Evolutionary conservation across 23 red algal species (phyloP).

Genomic region (Pyropia haitanensis): DNA sequence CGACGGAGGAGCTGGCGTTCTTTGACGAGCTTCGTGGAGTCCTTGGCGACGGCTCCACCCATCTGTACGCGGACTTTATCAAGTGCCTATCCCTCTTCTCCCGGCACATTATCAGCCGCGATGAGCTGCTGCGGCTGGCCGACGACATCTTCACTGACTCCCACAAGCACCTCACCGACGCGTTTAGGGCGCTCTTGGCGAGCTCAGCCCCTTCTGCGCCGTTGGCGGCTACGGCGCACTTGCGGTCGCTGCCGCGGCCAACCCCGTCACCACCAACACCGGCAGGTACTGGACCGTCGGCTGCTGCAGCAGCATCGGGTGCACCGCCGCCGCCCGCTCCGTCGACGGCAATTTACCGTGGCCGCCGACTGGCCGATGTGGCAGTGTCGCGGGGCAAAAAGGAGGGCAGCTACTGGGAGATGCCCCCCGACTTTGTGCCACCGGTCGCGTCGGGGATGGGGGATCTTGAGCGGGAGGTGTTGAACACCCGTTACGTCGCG

Average conservation of each 20-base stretch:
- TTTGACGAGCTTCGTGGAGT: constrained; percentile 75
- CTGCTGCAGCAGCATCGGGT: background rate
- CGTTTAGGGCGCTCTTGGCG: constrained; percentile 65
- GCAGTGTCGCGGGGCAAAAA: background rate
- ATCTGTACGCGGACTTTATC: constrained; percentile 85
- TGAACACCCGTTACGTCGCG: too few species aligned
- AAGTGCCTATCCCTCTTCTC: constrained; percentile 90
- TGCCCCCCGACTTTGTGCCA: too few species aligned
- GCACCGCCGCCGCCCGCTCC: background rate
- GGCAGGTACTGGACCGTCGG: background rate
- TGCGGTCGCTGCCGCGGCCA: constrained; percentile 10
- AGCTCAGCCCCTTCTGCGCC: constrained; percentile 34
- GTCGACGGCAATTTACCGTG: background rate
- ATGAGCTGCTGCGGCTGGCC: constrained; percentile 71
- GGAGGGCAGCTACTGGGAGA: too few species aligned
- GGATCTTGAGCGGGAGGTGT: too few species aligned
- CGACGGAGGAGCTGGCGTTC: constrained; percentile 47
- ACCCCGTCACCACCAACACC: background rate
- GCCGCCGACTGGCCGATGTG: constrained; percentile 7
- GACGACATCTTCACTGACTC: constrained; percentile 59
- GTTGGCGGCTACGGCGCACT: constrained; percentile 18
- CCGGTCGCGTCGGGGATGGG: too few species aligned
- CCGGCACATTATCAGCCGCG: constrained; percentile 75
- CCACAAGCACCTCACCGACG: constrained; percentile 54
- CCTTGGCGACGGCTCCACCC: constrained; percentile 34